Evolutionary conservation across 2,329 filamentous ascomycete species (phyloP).

Genomic region (Magnaporthiopsis poae): DNA sequence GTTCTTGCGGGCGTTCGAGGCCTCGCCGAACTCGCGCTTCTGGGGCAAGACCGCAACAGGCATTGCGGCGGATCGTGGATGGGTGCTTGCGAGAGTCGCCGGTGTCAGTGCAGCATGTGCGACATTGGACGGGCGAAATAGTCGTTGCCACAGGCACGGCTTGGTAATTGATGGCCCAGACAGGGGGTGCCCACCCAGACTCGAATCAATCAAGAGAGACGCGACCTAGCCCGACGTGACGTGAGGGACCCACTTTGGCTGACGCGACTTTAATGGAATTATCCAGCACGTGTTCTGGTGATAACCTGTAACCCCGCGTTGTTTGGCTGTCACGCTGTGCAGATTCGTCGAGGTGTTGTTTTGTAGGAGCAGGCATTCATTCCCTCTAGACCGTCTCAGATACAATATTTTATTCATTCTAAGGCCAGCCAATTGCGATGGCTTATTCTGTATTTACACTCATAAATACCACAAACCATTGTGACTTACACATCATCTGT

Average conservation of each 20-base stretch:
- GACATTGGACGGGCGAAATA: not conserved
- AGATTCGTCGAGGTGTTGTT: not conserved
- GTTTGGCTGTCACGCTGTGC: not conserved
- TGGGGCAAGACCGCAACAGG: constrained; percentile 48
- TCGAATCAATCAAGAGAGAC: constrained; percentile 1
- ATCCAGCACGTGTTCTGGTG: not conserved
- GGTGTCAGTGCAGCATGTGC: not conserved
- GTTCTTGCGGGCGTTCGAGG: constrained; percentile 54
- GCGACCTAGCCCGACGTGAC: constrained; percentile 2
- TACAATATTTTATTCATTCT: too few species aligned
- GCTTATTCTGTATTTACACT: too few species aligned
- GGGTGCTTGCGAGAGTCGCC: not conserved
- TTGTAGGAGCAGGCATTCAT: not conserved
- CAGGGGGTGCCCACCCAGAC: not conserved
- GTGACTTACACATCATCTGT: too few species aligned
- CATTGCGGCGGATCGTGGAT: constrained; percentile 26
- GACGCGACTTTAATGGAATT: not conserved
- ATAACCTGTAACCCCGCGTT: not conserved
- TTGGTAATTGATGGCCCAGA: not conserved
- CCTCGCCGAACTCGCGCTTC: constrained; percentile 64
- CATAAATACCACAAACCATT: too few species aligned
- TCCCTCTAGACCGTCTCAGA: not conserved
- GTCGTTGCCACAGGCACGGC: not conserved
- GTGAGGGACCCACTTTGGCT: not conserved
- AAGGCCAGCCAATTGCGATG: too few species aligned